These are phyloP conservation scores for Trametes cubensis DNA, from an alignment of 768 basidiomycete genomes.

Conservation along the genomic window DNA sequence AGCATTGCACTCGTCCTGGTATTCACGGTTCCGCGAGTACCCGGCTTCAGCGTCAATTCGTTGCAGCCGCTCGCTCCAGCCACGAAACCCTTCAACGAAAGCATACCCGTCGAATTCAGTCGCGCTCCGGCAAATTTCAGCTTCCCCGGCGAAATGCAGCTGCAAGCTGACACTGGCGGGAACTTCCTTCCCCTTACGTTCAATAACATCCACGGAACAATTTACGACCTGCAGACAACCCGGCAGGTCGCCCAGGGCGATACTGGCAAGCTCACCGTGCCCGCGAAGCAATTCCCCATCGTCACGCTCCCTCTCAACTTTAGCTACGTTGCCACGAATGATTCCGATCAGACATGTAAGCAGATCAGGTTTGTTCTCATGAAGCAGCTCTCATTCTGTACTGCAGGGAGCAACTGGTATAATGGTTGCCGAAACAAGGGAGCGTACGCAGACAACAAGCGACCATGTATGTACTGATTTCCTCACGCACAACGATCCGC, in stretches of 20 bases:
- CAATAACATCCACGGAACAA: conserved; percentile 61
- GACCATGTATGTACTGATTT: conserved; percentile 54
- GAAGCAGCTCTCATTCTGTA: conserved; percentile 7
- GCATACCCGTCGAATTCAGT: conserved; percentile 65
- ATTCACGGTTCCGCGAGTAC: conserved; percentile 84
- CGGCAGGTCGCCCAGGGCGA: conserved; percentile 70
- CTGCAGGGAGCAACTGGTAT: conserved; percentile 73
- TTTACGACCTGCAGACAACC: conserved; percentile 71
- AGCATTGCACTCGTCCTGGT: conserved; percentile 73
- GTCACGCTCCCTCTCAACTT: conserved; percentile 81
- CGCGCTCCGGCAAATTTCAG: conserved; percentile 87
- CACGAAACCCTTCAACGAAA: conserved; percentile 56
- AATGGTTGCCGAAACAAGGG: conserved; percentile 69
- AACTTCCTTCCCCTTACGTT: conserved; percentile 83
- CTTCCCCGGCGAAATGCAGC: conserved; percentile 75
- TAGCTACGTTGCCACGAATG: conserved; percentile 77
- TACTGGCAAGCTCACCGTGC: conserved; percentile 57
- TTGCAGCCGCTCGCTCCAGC: conserved; percentile 60
- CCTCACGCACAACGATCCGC: background rate
- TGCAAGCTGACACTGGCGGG: conserved; percentile 73
- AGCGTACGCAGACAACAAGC: conserved; percentile 50
- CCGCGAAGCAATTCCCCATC: conserved; percentile 65
- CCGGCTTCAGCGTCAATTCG: conserved; percentile 64
- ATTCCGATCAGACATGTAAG: conserved; percentile 82
- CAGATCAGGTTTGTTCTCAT: conserved; percentile 17